Conservation (phyloP, 139 green algal species). For the Coccomyxa sp. region DNA sequence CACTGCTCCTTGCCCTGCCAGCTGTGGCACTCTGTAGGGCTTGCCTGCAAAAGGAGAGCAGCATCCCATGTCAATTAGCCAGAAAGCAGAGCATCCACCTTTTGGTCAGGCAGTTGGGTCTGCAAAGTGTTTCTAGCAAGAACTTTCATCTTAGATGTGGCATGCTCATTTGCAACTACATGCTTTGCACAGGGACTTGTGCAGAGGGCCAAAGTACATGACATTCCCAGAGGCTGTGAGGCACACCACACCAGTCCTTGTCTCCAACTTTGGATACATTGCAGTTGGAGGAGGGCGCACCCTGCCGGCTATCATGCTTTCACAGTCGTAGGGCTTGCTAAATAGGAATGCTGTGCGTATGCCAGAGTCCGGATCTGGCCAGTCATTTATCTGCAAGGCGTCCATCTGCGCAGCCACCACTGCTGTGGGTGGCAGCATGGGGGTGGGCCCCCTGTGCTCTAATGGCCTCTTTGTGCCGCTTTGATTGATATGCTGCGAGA, state of each 20-base stretch:
- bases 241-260: too few relatives aligned
- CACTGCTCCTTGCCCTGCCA: constrained; percentile 50
- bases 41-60: background rate
- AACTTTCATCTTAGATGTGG: too few relatives aligned
- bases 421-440: constrained; percentile 36
- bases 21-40: constrained; percentile 12
- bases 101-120: too few relatives aligned
- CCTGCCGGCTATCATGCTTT: constrained; percentile 10
- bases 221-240: too few relatives aligned
- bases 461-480: background rate
- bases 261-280: too few relatives aligned
- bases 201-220: too few relatives aligned
- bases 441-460: constrained; percentile 16
- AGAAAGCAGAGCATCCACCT: too few relatives aligned
- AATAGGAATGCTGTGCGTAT: constrained; percentile 43
- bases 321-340: constrained; percentile 27
- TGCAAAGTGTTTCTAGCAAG: too few relatives aligned
- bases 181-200: too few relatives aligned
- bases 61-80: background rate
- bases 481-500: background rate
- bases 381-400: constrained; percentile 67
- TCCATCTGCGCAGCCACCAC: constrained; percentile 52
- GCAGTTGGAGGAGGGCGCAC: constrained; percentile 6
- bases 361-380: constrained; percentile 49
- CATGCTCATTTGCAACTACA: too few relatives aligned